phyloP scores from a whole-genome alignment of 1,284 basidiomycete species.

The Cryptococcus sp. region DNA sequence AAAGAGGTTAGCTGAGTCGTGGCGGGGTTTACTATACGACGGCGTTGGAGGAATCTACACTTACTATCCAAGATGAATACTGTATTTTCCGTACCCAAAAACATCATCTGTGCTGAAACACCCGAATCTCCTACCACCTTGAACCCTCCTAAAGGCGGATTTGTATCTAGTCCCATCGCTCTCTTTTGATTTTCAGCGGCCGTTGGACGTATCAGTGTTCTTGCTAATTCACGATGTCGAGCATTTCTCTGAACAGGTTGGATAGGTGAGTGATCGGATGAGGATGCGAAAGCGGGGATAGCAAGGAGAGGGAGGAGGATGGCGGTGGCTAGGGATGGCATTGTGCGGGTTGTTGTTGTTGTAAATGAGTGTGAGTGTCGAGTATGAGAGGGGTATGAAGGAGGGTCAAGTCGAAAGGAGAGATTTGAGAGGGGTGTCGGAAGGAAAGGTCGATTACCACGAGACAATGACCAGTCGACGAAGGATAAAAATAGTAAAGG shows the following conservation, averaged over 20 bases:
- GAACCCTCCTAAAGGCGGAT: constrained; percentile 32
- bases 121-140: constrained; percentile 43
- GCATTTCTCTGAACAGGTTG: not conserved
- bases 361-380: not conserved
- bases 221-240: constrained; percentile 2
- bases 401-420: not conserved
- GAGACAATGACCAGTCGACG: no score
- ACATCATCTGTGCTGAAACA: constrained; percentile 48
- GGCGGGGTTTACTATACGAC: no score
- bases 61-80: constrained; percentile 51
- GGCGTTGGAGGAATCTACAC: no score
- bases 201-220: not conserved
- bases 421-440: not conserved
- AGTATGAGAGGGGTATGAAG: not conserved
- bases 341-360: not conserved
- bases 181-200: not conserved
- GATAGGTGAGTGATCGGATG: not conserved
- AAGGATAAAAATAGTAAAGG: no score
- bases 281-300: constrained; percentile 1
- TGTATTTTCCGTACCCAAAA: constrained; percentile 46
- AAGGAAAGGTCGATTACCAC: not conserved
- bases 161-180: constrained; percentile 1
- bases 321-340: not conserved
- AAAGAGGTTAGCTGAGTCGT: constrained; percentile 5
- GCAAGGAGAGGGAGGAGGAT: not conserved